Base-by-base conservation (phyloP, 345 rosid genomes). In the Lagerstroemia speciosa region DNA sequence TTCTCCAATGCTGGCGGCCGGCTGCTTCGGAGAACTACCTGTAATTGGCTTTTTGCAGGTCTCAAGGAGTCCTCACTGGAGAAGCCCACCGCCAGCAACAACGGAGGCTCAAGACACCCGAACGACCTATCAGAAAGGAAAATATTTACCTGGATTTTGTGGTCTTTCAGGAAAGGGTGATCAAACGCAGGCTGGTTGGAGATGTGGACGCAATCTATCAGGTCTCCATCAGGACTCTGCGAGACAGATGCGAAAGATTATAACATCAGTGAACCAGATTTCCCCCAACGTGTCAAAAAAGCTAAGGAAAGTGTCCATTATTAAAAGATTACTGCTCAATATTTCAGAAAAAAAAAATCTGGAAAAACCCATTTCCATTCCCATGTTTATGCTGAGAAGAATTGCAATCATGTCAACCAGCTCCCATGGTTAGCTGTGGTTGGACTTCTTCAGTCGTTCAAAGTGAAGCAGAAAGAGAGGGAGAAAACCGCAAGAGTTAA, bases 121-220 rank as follows among this genome's bases (percentile, higher is more conserved):
- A n/a, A n/a, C n/a, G n/a, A n/a, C n/a, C n/a, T n/a, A n/a, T n/a
- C n/a, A 19, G 15, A 63, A 65, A 26, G 24, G 27, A 27, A 36
- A 67, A 67, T 41, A 38, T 45, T 67, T 9, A 93, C 97, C 96
- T 89, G 99, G 71, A 94, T 91, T 83, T 89, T 89, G 83, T 94
- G 97, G 77, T 94, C 96, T 80, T 89, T 94, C 73, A 91, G 93
- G 78, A 67, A 91, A 67, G 97, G 97, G 72, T 94, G 99, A 78
- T 94, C 99, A 73, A 94, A 89, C 73, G 99, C 97, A 31, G 99
- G 96, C 72, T 94, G 99, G 69, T 86, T 80, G 71, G 96, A 67
- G 67, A 94, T 83, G 60, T 75, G 93, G 78, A 94, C 81, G 78
- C 99, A 94, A 71, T 94, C 99, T 67, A 94, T 91, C 20, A 75